Evolutionary conservation across 305 asterid species (phyloP).

Genomic region (Fraxinus sp.): DNA sequence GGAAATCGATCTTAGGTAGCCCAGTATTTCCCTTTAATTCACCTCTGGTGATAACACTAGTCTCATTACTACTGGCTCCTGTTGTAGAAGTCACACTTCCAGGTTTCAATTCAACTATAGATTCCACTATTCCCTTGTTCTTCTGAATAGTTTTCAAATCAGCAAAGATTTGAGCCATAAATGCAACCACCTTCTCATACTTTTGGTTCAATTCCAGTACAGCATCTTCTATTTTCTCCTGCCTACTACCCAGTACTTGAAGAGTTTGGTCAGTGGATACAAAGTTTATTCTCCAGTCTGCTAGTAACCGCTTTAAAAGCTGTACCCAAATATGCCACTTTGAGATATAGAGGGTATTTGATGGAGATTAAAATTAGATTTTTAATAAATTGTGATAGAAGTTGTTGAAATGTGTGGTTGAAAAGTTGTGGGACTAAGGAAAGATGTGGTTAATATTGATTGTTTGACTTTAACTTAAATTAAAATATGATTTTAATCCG

Average conservation of each 20-base stretch:
- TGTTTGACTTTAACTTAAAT: too few relatives aligned
- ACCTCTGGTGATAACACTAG: not conserved
- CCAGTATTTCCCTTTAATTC: not conserved
- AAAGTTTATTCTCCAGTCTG: not conserved
- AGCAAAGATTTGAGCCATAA: not conserved
- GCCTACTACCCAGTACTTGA: not conserved
- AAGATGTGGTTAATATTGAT: too few relatives aligned
- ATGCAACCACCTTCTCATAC: not conserved
- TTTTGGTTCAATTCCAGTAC: not conserved
- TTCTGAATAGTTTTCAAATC: not conserved
- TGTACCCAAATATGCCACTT: not conserved
- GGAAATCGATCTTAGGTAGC: not conserved
- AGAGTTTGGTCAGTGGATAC: not conserved
- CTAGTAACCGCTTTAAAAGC: not conserved
- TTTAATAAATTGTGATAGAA: too few relatives aligned
- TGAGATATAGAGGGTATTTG: too few relatives aligned
- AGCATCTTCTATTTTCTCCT: not conserved
- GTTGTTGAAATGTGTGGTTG: too few relatives aligned
- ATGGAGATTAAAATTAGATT: too few relatives aligned
- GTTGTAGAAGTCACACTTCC: not conserved
- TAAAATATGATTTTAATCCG: too few relatives aligned
- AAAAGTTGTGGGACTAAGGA: too few relatives aligned
- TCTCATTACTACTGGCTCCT: not conserved
- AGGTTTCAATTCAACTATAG: not conserved
- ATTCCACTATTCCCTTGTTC: not conserved